Base-by-base conservation (phyloP, 768 basidiomycete species). In the Chlorophyllum brunneum region DNA sequence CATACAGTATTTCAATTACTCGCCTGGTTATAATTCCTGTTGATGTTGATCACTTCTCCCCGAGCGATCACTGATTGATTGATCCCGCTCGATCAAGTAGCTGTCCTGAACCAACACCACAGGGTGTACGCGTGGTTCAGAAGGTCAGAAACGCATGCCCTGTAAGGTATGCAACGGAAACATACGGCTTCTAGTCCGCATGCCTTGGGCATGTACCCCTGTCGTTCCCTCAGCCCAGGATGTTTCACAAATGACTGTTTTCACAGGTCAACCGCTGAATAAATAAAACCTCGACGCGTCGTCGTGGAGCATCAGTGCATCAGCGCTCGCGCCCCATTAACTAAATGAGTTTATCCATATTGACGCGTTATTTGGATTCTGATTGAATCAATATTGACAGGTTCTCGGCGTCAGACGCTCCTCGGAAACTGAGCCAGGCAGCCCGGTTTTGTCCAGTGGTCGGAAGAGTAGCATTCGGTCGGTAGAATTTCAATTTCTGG, bases 1-100 rank as follows among this genome's bases (percentile, higher is more conserved):
- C 53, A 53, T 39, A 51, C 40, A 40, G 52, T 50, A 57, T 57
- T 51, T 54, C 42, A 48, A 54, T 52, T 54, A 40, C 48, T 54
- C 36, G 34, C 24, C 42, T 30, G 18, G 10, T 38, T 27, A 33
- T 16, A 8, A 15, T 16, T 29, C 20, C 15, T 36, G 9, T 36
- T 36, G 34, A 36, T 18, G 9, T 31, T 49, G 48, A 49, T 49
- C 48, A 49, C 48, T 40, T 49, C 39, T 39, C 22, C 47, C 30
- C 30, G 34, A 49, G 33, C 47, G 50, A 56, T 52, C 44, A 36
- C 22, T 51, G 45, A 54, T 46, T 39, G 34, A 34, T 46, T 46
- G 31, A 34, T 34, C 11, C 45, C 34, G 31, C 45, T 46, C 45
- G 31, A 46, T 46, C 18, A 33, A 31, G 30, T 15, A 22, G 31